Base-by-base conservation (phyloP, 768 basidiomycete genomes). In the Mrakia gelida region DNA sequence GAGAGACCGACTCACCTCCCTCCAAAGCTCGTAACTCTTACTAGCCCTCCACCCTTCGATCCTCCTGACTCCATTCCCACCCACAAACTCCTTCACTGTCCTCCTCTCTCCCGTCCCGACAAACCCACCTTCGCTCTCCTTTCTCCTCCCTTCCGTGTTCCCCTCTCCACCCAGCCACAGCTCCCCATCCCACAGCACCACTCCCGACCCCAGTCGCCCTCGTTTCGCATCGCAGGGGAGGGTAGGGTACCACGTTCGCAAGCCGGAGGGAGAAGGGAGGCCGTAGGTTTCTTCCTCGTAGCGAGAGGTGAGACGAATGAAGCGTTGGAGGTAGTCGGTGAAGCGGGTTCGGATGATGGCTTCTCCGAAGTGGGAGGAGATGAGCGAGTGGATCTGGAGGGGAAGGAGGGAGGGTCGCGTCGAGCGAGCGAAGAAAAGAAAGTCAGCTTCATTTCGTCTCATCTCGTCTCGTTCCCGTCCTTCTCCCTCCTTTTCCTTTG, bases 41-140 rank as follows among this genome's bases (percentile, higher is more conserved):
- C 93, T 96, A 82, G 88, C 88, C 80, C 92, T 87, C 96, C 96
- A 99, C 11, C 91, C 95, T 82, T 98, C 97, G 56, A 98, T 94
- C 52, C 96, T 89, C 81, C 90, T 89, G 23, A 79, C 61, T 38
- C 75, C 75, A 26, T 61, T 61, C 30, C 30, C 28, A 6, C 77
- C 77, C 3, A 78, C 73, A 52, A n/a, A 78, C 8, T 73, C 72
- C 45, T 61, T 54, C 15, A 78, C 77, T 49, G 56, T 67, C 72
- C 62, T 67, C 43, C 67, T 67, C 67, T 65, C 70, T 30, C 49
- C 43, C 63, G 13, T 16, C 3, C 63, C 49, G 9, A 26, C 72
- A 23, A 32, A 15, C 49, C 49, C 49, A 45, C 45, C 41, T 21
- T 73, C 77, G n/a, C 77, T 78, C n/a, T 70, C 76, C n/a, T 52